Percentiles rank a stretch among this genome's conserved stretches.
Evolutionary conservation across 345 rosid species (phyloP).

Genomic region (Mallotus nudiflorus): DNA sequence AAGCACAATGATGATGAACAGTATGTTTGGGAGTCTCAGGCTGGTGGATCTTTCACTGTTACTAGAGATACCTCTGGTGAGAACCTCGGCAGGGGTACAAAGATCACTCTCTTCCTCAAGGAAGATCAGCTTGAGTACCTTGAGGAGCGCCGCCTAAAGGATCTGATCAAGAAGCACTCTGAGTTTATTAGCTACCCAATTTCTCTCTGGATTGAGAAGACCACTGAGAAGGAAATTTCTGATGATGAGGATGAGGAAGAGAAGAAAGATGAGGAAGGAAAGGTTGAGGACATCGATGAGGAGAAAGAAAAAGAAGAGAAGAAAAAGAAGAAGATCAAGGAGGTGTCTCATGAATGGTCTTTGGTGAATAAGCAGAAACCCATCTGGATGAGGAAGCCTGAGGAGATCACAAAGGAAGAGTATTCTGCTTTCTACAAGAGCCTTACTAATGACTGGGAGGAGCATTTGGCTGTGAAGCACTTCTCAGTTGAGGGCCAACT

Average conservation of each 20-base stretch:
- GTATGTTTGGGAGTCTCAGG: constrained; percentile 91
- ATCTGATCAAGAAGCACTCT: constrained; percentile 88
- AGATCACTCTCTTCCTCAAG: constrained; percentile 69
- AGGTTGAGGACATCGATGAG: constrained; percentile 80
- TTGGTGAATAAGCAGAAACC: constrained; percentile 94
- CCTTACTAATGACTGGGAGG: constrained; percentile 91
- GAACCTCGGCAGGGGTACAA: constrained; percentile 75
- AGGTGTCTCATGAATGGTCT: constrained; percentile 84
- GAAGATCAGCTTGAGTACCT: constrained; percentile 91
- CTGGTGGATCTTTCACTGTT: constrained; percentile 88
- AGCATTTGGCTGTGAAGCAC: constrained; percentile 85
- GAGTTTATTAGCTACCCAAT: constrained; percentile 90
- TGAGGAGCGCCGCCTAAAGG: constrained; percentile 86
- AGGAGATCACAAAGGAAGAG: constrained; percentile 86
- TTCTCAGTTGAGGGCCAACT: constrained; percentile 96
- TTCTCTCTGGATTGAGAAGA: constrained; percentile 86
- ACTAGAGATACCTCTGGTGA: constrained; percentile 76
- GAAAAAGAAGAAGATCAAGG: constrained; percentile 91
- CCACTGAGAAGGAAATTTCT: constrained; percentile 79
- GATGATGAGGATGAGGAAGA: constrained; percentile 92
- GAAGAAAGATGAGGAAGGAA: constrained; percentile 80
- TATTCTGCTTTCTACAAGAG: constrained; percentile 95
- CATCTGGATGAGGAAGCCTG: constrained; percentile 95
- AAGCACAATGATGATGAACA: constrained; percentile 91
- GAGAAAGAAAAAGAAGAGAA: constrained; percentile 72